Evolutionary conservation across 2,329 filamentous ascomycete species (phyloP).

Genomic region (Zymoseptoria ardabiliae): DNA sequence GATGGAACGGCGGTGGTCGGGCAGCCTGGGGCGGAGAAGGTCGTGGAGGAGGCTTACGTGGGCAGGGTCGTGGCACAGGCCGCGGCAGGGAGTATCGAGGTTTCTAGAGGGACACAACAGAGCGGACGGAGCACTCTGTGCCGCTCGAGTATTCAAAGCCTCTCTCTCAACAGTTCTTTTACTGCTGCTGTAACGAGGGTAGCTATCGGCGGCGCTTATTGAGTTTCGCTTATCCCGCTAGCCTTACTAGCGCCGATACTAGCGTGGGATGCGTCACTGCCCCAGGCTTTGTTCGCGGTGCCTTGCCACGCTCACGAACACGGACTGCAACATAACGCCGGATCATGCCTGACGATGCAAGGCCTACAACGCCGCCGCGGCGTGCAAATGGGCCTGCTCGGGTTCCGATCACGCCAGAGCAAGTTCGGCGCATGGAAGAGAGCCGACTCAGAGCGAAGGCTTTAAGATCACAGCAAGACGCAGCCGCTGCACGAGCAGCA

Average conservation of each 20-base stretch:
- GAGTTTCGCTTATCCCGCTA: not conserved
- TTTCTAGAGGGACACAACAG: not conserved
- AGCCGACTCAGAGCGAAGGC: constrained; percentile 85
- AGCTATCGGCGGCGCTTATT: not conserved
- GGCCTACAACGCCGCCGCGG: constrained; percentile 43
- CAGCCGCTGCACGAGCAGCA: constrained; percentile 38
- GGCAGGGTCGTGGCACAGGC: not conserved
- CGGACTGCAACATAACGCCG: not conserved
- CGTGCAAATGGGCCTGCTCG: constrained; percentile 32
- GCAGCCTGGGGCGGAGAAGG: not conserved
- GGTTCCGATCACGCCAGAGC: constrained; percentile 51
- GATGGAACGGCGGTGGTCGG: not conserved
- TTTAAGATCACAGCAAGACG: constrained; percentile 64
- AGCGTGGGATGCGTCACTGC: not conserved
- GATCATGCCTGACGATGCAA: constrained; percentile 29
- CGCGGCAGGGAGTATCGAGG: not conserved
- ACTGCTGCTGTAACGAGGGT: no score
- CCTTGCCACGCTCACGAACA: not conserved
- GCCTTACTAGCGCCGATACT: not conserved
- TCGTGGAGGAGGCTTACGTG: not conserved
- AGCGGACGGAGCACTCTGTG: not conserved
- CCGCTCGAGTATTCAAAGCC: not conserved
- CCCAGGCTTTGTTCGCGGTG: not conserved
- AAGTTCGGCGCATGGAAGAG: constrained; percentile 63
- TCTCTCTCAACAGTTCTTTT: no score